A percentile compares a stretch with the other conserved stretches of the same genome.
Conservation (phyloP, 805 yeast species). For the Cyberlindnera amylophila region DNA sequence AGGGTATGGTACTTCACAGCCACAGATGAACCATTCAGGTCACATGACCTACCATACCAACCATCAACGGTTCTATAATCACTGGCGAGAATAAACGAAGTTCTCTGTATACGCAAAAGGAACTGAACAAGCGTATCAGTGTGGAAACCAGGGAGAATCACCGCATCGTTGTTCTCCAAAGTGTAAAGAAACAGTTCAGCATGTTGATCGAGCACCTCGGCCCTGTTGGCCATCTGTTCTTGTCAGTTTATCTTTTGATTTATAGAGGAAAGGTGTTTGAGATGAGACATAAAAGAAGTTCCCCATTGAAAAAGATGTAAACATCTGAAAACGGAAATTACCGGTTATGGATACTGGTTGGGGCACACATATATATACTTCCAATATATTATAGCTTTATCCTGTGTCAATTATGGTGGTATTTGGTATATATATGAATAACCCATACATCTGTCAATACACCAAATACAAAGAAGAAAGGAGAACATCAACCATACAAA, state of each 20-base stretch:
- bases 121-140: not conserved
- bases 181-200: not conserved
- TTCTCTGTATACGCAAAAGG: not conserved
- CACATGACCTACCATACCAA: not conserved
- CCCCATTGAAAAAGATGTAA: too few species aligned
- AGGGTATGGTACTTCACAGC: not conserved
- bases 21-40: not conserved
- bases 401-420: too few species aligned
- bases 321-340: too few species aligned
- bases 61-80: not conserved
- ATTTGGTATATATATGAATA: too few species aligned
- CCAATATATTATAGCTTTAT: too few species aligned
- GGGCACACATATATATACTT: too few species aligned
- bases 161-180: not conserved
- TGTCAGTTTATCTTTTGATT: too few species aligned
- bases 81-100: conserved; percentile 3
- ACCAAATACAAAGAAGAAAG: not conserved
- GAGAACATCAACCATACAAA: not conserved
- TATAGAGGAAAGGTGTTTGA: too few species aligned
- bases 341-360: too few species aligned
- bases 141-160: not conserved
- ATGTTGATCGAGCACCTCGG: not conserved
- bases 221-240: not conserved
- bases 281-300: too few species aligned
- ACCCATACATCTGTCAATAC: not conserved